Evolutionary conservation across 345 rosid species (phyloP).

Genomic region (Gossypium herbaceum): DNA sequence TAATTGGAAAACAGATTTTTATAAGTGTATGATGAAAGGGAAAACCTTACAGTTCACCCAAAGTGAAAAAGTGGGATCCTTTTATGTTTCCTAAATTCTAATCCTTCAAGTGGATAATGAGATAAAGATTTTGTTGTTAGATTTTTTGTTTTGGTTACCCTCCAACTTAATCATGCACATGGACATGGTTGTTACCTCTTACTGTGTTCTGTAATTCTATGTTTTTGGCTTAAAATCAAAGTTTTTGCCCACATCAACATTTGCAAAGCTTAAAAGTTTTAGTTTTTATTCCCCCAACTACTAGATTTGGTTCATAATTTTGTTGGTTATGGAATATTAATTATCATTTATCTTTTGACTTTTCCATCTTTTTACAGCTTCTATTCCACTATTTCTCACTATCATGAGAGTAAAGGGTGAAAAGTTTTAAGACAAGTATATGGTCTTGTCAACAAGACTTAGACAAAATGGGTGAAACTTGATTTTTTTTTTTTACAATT

Average conservation of each 20-base stretch:
- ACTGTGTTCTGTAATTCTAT: not conserved
- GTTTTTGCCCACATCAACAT: not conserved
- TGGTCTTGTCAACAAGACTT: not conserved
- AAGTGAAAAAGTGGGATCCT: too few relatives aligned
- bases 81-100: too few relatives aligned
- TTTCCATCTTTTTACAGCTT: conserved; percentile 4
- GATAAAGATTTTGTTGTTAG: not conserved
- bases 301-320: conserved; percentile 13
- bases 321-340: conserved; percentile 9
- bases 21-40: too few relatives aligned
- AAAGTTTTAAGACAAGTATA: not conserved
- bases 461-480: too few relatives aligned
- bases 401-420: not conserved
- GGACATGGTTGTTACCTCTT: not conserved
- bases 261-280: not conserved
- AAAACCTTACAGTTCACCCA: too few relatives aligned
- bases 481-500: too few relatives aligned
- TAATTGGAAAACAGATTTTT: too few relatives aligned
- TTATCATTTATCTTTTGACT: conserved; percentile 8
- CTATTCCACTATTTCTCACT: conserved; percentile 1
- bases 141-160: not conserved
- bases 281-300: not conserved
- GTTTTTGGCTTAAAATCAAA: conserved; percentile 7
- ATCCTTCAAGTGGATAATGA: not conserved
- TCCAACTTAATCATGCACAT: not conserved